phyloP scores from a whole-genome alignment of 805 yeast species.

The Komagataella pseudopastoris region DNA sequence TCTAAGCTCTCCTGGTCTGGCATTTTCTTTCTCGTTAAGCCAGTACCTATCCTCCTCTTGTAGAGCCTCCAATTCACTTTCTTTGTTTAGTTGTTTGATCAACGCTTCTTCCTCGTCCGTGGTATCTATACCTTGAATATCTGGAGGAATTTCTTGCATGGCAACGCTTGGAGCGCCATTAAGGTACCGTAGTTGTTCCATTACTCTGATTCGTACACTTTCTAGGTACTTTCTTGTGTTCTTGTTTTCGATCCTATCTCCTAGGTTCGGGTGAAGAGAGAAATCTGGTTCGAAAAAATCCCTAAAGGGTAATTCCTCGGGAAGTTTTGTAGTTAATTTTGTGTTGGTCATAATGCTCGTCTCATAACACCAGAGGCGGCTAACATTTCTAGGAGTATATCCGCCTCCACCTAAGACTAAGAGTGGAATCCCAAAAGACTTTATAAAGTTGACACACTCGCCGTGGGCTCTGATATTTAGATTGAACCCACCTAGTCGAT shows the following conservation, averaged over 20 bases:
- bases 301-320: constrained; percentile 61
- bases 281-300: constrained; percentile 85
- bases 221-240: constrained; percentile 77
- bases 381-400: constrained; percentile 90
- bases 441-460: constrained; percentile 82
- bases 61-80: constrained; percentile 18
- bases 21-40: constrained; percentile 21
- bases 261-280: constrained; percentile 74
- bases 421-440: constrained; percentile 82
- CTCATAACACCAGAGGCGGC: constrained; percentile 92
- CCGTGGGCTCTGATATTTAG: constrained; percentile 89
- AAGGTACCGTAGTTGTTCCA: constrained; percentile 70
- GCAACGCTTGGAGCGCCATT: constrained; percentile 93
- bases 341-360: constrained; percentile 81
- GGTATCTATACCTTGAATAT: constrained; percentile 24
- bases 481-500: constrained; percentile 88
- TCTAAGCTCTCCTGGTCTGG: neutral
- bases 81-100: constrained; percentile 18
- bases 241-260: constrained; percentile 72
- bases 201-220: constrained; percentile 54
- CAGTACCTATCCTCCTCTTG: constrained; percentile 22
- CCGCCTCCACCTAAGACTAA: constrained; percentile 96
- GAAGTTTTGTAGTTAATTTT: constrained; percentile 61
- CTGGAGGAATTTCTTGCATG: constrained; percentile 83
- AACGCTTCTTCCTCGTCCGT: constrained; percentile 32